A percentile compares a stretch with the other conserved stretches of the same genome.
These are phyloP conservation scores for Fusarium sp. DNA, from an alignment of 2,329 filamentous ascomycete species.

Conservation along the genomic window DNA sequence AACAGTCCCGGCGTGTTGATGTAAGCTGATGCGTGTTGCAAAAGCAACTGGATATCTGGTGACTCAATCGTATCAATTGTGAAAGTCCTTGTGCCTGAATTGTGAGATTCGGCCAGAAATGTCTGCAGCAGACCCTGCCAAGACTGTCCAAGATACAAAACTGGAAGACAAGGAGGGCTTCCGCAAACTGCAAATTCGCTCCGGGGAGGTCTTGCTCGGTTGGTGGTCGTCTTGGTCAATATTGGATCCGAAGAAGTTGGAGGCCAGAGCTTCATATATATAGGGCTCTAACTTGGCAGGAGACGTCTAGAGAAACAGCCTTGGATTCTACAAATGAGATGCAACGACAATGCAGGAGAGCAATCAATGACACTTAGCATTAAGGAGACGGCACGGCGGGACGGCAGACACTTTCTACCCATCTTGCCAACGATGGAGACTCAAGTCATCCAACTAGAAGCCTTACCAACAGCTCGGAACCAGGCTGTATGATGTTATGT, in stretches of 20 bases:
- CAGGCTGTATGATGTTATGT: conserved; percentile 16
- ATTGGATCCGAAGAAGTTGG: background rate
- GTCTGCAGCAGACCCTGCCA: background rate
- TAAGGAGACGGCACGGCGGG: background rate
- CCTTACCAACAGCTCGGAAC: conserved; percentile 25
- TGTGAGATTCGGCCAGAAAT: background rate
- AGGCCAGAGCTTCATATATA: background rate
- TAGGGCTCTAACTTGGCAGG: background rate
- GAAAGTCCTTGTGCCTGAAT: background rate
- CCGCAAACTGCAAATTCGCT: background rate
- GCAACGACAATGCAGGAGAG: background rate
- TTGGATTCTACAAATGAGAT: background rate
- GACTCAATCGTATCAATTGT: background rate
- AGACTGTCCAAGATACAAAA: background rate
- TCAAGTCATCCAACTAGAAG: conserved; percentile 28
- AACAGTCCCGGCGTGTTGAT: background rate
- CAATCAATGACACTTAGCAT: background rate
- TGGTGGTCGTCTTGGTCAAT: background rate
- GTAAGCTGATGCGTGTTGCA: background rate
- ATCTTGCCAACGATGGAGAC: background rate
- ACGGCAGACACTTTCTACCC: conserved; percentile 20
- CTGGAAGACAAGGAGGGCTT: background rate
- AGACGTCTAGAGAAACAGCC: background rate
- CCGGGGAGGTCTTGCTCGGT: background rate
- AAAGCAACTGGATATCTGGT: background rate